Evolutionary conservation across 345 rosid species (phyloP), one percentile per base, ranked within the genome.

Genomic region (Eucalyptus albens): DNA sequence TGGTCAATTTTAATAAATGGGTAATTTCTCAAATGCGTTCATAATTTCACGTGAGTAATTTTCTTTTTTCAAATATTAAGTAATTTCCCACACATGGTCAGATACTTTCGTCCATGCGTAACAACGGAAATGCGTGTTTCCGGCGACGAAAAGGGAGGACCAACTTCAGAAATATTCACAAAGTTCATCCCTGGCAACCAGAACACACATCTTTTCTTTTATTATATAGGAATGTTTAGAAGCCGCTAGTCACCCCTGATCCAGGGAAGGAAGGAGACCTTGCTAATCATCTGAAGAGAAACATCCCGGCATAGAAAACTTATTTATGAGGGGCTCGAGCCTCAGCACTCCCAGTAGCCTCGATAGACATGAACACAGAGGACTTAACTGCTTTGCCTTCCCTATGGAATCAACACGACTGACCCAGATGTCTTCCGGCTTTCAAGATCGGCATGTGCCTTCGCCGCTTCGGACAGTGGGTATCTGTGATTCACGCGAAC

Each of bases 401-500:
- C 31, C 93, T 90, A 96, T 0, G 99, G 99, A 44, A 97, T 89
- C 91, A 98, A 92, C 55, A 98, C 97, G 37, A 96, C 91, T 3
- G 99, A 96, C 27, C 98, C 99, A 26, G 97, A 93, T 14, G 98
- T 95, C 87, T 92, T 90, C 86, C 98, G 92, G 87, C 91, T 93
- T 93, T 97, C 98, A 15, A 97, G 96, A 89, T 96, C 97, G 29
- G 95, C 92, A 50, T 95, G 98, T 15, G 99, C 98, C 90, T 92
- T 93, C 22, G 97, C 96, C 11, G 95, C 99, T 16, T 96, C 91
- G 15, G 97, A 93, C 92, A 97, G 87, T 11, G 96, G 96, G 89
- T 96, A 98, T 24, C 93, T 95, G 91, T 95, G 96, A 91, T 97
- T 96, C 50, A 94, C 93, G 2, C 95, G 96, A 89, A 93, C 96